A percentile compares a stretch with the other conserved stretches of the same genome.
Conservation (phyloP, 352 stramenopile genomes). For the Phytophthora crassamura region DNA sequence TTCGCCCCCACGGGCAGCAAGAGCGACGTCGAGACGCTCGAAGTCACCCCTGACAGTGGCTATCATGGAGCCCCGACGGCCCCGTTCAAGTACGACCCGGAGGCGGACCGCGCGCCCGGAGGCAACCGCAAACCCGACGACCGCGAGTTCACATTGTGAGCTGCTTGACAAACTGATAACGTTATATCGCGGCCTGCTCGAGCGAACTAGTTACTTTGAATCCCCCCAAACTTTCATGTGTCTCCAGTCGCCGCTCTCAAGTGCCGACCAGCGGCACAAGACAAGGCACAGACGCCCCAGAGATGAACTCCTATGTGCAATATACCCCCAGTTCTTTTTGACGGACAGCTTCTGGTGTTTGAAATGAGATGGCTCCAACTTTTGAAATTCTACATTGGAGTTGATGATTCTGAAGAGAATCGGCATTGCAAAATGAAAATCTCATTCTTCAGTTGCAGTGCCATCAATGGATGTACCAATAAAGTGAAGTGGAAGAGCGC, state of each 20-base stretch:
- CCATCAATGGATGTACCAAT: too few relatives aligned
- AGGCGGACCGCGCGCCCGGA: conserved; percentile 22
- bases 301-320: too few relatives aligned
- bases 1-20: conserved; percentile 22
- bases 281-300: too few relatives aligned
- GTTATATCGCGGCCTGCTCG: conserved; percentile 30
- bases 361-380: too few relatives aligned
- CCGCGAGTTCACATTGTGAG: conserved; percentile 47
- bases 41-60: conserved; percentile 38
- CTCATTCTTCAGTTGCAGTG: too few relatives aligned
- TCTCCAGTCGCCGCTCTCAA: neutral
- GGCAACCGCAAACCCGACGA: conserved; percentile 36
- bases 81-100: conserved; percentile 43
- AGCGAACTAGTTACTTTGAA: conserved; percentile 29
- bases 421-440: too few relatives aligned
- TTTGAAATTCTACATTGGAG: too few relatives aligned
- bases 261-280: too few relatives aligned
- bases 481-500: too few relatives aligned
- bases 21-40: conserved; percentile 46
- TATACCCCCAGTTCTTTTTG: too few relatives aligned
- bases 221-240: conserved; percentile 13
- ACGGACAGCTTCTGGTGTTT: too few relatives aligned
- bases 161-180: conserved; percentile 20
- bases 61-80: conserved; percentile 25
- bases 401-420: too few relatives aligned